phyloP scores from a whole-genome alignment of 805 yeast species.

The Sugiyamaella chiloensis region DNA sequence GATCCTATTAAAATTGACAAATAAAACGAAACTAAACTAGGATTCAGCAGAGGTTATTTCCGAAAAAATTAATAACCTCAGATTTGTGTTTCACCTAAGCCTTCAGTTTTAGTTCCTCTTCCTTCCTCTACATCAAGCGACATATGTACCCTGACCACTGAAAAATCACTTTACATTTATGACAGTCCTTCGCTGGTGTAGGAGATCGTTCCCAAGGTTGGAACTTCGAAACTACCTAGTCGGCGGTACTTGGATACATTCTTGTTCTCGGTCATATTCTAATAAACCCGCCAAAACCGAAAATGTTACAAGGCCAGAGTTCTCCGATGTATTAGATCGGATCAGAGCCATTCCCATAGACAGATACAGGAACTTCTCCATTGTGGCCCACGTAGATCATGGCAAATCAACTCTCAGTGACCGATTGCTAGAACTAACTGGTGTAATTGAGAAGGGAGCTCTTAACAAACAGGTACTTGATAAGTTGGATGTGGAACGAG shows the following conservation, averaged over 20 bases:
- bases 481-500: slow-evolving; percentile 89
- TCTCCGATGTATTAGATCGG: slow-evolving; percentile 46
- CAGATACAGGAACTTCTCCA: slow-evolving; percentile 84
- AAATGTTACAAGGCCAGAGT: slow-evolving; percentile 1
- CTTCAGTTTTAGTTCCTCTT: no score
- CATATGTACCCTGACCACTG: slow-evolving; percentile 8
- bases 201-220: no score
- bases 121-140: no score
- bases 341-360: slow-evolving; percentile 77
- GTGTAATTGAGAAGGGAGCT: slow-evolving; percentile 72
- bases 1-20: no score
- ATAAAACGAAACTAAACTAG: no score
- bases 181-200: background rate
- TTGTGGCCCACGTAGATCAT: slow-evolving; percentile 95
- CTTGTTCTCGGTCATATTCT: no score
- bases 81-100: no score
- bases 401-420: slow-evolving; percentile 79
- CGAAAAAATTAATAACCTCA: no score
- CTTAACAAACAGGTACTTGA: slow-evolving; percentile 81
- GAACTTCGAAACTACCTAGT: no score
- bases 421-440: slow-evolving; percentile 79
- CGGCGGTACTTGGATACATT: no score
- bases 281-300: background rate
- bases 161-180: no score
- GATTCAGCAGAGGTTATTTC: no score